Base-by-base conservation (phyloP, 2,329 filamentous ascomycete genomes). In the Talaromyces verruculosus region DNA sequence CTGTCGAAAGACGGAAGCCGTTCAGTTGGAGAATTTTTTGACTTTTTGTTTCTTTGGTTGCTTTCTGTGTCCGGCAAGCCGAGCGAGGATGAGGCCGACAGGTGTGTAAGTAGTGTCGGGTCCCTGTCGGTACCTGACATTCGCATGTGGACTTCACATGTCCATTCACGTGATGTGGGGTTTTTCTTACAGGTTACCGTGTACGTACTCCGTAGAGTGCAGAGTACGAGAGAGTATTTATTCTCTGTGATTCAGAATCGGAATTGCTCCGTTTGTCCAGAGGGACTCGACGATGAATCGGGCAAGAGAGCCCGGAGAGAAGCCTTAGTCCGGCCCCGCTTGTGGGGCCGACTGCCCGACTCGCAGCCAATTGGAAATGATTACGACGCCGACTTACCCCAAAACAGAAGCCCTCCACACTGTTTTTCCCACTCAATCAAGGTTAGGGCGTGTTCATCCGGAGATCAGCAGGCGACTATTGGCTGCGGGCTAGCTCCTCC, bases 1-100 rank as follows among this genome's bases (percentile, higher is more conserved):
- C 28, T 30, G 28, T 30, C 25, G 25, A 25, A 25, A 25, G 25
- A 3, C 25, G 25, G 3, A 25, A 4, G 25, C 25, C 25, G 25
- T 25, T 25, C 17, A 39, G 41, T n/a, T 17, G 7, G 2, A 3
- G 47, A 17, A 13, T 22, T 25, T 15, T 17, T 51, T 30, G 10
- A 10, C 5, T 57, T 37, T 22, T 35, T 10, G 11, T 37, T 57
- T 6, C 25, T 57, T 15, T 57, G 51, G 30, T 37, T 35, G 2
- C 30, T 35, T 37, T 57, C n/a, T 37, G 30, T 33, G 17, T 19
- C 39, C 58, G 58, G 58, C 58, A 61, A 61, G 58, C 37, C 58
- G 37, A 61, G 39, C 25, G 39, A 61, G 39, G 41, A 25, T 17
- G 45, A 33, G 10, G 25, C 25, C 47, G 25, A n/a, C 15, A 13